Conservation (phyloP, 2,329 filamentous ascomycete species). For the Lasiodiplodia citricola region DNA sequence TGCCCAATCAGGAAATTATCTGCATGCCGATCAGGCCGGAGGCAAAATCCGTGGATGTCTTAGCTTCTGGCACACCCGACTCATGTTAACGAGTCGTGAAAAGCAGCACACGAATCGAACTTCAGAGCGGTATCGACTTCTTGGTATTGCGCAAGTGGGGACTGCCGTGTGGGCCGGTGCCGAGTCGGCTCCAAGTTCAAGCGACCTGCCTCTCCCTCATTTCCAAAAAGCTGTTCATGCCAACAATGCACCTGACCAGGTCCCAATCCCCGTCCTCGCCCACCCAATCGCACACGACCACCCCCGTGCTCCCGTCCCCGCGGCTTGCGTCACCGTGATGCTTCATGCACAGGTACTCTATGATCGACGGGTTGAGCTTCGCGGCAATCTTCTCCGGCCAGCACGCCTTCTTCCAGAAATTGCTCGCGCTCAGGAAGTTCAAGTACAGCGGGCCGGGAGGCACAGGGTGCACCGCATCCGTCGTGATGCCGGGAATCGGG, state of each 20-base stretch:
- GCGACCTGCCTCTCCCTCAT: slow-evolving; percentile 11
- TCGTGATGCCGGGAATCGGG: slow-evolving; percentile 47
- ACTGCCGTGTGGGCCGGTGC: background rate
- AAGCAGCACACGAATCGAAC: background rate
- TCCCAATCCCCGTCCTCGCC: slow-evolving; percentile 90
- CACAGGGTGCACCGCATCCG: slow-evolving; percentile 46
- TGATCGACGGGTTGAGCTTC: slow-evolving; percentile 80
- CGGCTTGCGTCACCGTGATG: slow-evolving; percentile 49
- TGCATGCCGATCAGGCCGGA: slow-evolving; percentile 9
- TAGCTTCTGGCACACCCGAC: background rate
- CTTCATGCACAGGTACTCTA: slow-evolving; percentile 62
- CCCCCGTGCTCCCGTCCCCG: slow-evolving; percentile 79
- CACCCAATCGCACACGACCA: slow-evolving; percentile 94
- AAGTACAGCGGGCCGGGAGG: slow-evolving; percentile 72
- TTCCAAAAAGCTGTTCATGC: slow-evolving; percentile 70
- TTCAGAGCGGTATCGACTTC: background rate
- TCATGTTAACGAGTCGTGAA: background rate
- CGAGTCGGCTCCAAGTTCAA: background rate
- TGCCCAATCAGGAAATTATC: slow-evolving; percentile 1
- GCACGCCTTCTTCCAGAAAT: slow-evolving; percentile 90
- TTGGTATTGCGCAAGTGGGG: background rate
- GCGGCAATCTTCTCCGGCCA: slow-evolving; percentile 94
- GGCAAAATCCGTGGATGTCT: background rate
- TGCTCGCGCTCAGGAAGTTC: slow-evolving; percentile 89
- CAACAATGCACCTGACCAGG: slow-evolving; percentile 82